Base-by-base conservation (phyloP, 441 rosid species). In the Dalechampia spathulata region DNA sequence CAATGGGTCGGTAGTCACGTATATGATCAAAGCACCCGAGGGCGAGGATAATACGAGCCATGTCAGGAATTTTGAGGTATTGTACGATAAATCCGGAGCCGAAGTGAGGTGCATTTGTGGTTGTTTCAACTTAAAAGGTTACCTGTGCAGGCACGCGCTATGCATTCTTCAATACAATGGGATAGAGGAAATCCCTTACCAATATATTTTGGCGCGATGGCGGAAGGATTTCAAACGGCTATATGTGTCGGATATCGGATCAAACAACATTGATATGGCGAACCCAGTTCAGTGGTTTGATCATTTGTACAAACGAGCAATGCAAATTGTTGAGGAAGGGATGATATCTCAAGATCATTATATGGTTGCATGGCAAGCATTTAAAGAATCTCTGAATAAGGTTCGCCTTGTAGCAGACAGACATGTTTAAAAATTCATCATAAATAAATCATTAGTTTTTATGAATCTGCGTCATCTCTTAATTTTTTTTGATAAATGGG, bases 281-380 rank as follows among this genome's bases (percentile, higher is more conserved):
- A 90, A 83, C 77, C 89, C 87, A 2, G 82, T 77, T 57, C 95
- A 85, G 66, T 70, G 91, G 95, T 77, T 77, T 53, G 96, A 83
- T 69, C 90, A 90, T 75, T 61, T 87, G 86, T 82, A 85, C 68
- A 85, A 74, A 72, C 77, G 78, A 56, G 90, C 93, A 15, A 77
- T 90, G 82, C 82, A 81, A 67, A 95, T 77, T 42, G 95, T 87
- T 8, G 89, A 74, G 61, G 87, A 90, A 78, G 97, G 97, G 23
- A 78, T 87, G 84, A 67, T 48, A 25, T 81, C 91, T 55, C 80
- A 68, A 63, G 84, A 87, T 73, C 94, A 81, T 65, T 80, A 73
- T 53, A 76, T 61, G 71, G 83, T 75, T 67, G 94, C 94, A 28
- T 83, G 82, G 94, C 91, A 83, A 78, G 80, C 83, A 26, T 85